Evolutionary conservation across 83 land plant genomes (phyloP).

Genomic region (Larix sibirica): DNA sequence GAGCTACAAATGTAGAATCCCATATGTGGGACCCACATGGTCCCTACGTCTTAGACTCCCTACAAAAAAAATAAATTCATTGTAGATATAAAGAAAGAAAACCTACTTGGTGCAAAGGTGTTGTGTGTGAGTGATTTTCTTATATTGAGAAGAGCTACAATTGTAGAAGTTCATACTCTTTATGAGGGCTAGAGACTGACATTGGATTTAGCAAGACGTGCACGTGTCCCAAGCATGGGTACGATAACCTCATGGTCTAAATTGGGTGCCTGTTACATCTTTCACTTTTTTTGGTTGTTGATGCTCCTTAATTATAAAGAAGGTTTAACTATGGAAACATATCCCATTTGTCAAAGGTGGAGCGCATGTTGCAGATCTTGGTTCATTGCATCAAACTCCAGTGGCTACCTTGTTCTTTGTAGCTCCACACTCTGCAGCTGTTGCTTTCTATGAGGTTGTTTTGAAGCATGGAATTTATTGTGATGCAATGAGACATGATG

Average conservation of each 20-base stretch:
- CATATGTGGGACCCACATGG: too few relatives aligned
- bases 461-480: conserved; percentile 92
- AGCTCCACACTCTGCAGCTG: conserved; percentile 96
- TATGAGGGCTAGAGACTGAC: conserved; percentile 82
- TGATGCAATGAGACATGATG: conserved; percentile 87
- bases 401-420: conserved; percentile 89
- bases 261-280: conserved; percentile 4
- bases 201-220: conserved; percentile 86
- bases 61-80: too few relatives aligned
- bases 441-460: conserved; percentile 97
- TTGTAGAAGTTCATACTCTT: conserved; percentile 93
- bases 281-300: neutral
- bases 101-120: conserved; percentile 63
- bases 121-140: conserved; percentile 98
- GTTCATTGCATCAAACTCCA: conserved; percentile 89
- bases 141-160: conserved; percentile 88
- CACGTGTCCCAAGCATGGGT: conserved; percentile 99
- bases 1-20: conserved; percentile 50
- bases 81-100: too few relatives aligned
- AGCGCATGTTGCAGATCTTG: conserved; percentile 99
- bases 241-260: conserved; percentile 18
- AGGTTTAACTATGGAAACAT: neutral
- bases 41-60: too few relatives aligned
- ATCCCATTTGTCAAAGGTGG: conserved; percentile 57
- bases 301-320: neutral